Base-by-base conservation (phyloP, 2,329 filamentous ascomycete genomes). In the Aspergillus caelatus region DNA sequence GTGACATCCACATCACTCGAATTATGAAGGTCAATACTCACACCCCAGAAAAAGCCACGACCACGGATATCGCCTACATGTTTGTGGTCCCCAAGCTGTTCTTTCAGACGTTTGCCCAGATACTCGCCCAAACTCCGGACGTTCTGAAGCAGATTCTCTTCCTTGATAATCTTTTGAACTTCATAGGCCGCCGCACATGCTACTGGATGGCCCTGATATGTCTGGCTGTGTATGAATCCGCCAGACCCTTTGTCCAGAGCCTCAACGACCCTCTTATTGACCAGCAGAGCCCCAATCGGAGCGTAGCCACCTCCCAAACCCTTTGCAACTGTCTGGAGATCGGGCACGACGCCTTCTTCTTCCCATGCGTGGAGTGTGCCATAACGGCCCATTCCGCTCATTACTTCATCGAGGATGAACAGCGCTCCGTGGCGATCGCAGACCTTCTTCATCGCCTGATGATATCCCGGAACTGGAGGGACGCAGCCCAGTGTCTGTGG, bases 301-400 rank as follows among this genome's bases (percentile, higher is more conserved):
- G 79, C 77, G 66, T 83, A 85, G 0, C 86, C 85, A 14, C 80
- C 85, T 0, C 83, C 84, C 1, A 88, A 76, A 0, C 83, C 84
- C 68, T 88, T 88, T 1, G 85, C 85, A n/a, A 87, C 77, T 2
- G 85, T 83, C 69, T 85, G 81, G 14, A 88, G 81, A 65, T 88
- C 85, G 0, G 86, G 86, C 1, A 80, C 78, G 1, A 86, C 79
- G 5, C 75, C 80, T 61, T 86, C 81, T 53, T 85, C 80, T 63
- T 87, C 80, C 83, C 83, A 88, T 1, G 84, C 85, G 65, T 87
- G 84, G 4, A 85, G 72, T 0, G 81, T 83, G 1, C 85, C 85
- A 0, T 78, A 80, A 2, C 86, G 80, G 3, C 86, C 86, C 76
- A 84, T 83, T 7, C 86, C 85, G 59, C 81, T 85, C 85, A 88